phyloP scores from a whole-genome alignment of 345 rosid species.

The Rhodamnia argentea region DNA sequence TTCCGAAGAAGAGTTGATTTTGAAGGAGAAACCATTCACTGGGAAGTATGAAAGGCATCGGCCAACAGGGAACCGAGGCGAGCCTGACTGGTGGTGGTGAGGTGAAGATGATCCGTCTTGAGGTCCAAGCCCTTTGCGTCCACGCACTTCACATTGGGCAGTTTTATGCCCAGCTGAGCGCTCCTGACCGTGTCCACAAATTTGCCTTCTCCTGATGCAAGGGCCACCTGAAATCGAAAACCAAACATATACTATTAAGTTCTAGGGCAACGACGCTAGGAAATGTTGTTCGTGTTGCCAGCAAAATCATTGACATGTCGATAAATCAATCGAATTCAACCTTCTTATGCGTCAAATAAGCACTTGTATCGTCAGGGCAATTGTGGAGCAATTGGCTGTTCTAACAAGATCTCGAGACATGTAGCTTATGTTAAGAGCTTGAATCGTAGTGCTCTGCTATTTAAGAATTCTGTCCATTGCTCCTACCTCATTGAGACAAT shows the following conservation, averaged over 20 bases:
- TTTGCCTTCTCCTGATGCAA: conserved; percentile 30
- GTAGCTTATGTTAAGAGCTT: not conserved
- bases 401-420: not conserved
- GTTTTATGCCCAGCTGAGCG: conserved; percentile 12
- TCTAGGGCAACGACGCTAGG: not conserved
- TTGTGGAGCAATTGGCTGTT: not conserved
- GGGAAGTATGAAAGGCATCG: conserved; percentile 2
- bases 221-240: conserved; percentile 14
- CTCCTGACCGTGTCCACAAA: conserved; percentile 21
- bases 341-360: not conserved
- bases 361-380: not conserved
- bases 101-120: conserved; percentile 24
- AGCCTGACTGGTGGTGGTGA: conserved; percentile 20
- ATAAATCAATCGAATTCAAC: not conserved
- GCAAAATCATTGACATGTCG: not conserved
- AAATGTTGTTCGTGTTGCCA: not conserved
- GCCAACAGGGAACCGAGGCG: conserved; percentile 16
- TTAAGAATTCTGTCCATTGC: not conserved
- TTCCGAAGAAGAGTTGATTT: not conserved
- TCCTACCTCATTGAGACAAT: not conserved
- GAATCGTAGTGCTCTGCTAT: too few relatives aligned
- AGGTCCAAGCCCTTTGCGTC: conserved; percentile 31
- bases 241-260: not conserved
- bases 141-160: conserved; percentile 17
- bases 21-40: not conserved